Percentiles rank a stretch among this genome's conserved stretches.
phyloP scores from a whole-genome alignment of 805 yeast genomes.

The Ogataea parapolymorpha region DNA sequence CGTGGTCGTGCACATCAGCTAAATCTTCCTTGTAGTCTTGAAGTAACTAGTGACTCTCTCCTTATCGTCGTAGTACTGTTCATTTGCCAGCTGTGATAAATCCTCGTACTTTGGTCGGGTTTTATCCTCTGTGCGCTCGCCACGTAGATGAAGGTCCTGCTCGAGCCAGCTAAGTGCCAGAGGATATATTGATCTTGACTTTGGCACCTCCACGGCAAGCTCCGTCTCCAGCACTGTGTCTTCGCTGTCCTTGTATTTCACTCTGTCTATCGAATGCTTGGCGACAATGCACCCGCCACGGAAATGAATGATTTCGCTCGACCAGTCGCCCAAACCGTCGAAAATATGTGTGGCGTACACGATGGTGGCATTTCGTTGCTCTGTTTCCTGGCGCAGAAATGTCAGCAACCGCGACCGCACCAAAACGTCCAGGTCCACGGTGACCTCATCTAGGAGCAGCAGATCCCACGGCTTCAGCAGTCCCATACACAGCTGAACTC shows the following conservation, averaged over 20 bases:
- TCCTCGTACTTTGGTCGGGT: conserved; percentile 56
- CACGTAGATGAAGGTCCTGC: conserved; percentile 51
- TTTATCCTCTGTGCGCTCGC: conserved; percentile 47
- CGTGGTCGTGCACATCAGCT: conserved; percentile 5
- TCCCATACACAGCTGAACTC: conserved; percentile 95
- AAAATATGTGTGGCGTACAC: conserved; percentile 95
- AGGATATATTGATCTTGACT: conserved; percentile 62
- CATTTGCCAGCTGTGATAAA: conserved; percentile 37
- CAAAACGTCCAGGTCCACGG: conserved; percentile 92
- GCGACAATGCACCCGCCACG: conserved; percentile 56
- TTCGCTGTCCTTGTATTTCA: conserved; percentile 29
- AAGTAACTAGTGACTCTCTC: conserved; percentile 48
- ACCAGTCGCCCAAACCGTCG: conserved; percentile 92
- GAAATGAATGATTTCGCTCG: conserved; percentile 77
- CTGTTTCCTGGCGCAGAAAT: conserved; percentile 74
- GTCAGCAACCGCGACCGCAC: conserved; percentile 73
- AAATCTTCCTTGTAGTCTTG: conserved; percentile 40
- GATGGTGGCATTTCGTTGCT: conserved; percentile 64
- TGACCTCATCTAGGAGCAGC: conserved; percentile 89
- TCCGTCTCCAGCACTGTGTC: conserved; percentile 14
- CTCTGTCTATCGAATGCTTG: conserved; percentile 33
- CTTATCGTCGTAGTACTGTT: conserved; percentile 42
- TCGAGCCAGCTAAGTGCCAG: conserved; percentile 66
- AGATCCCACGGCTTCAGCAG: conserved; percentile 86
- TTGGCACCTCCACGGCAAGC: conserved; percentile 34